These are phyloP conservation scores for Colletotrichum sp. DNA, from an alignment of 2,329 filamentous ascomycete species.

Conservation along the genomic window DNA sequence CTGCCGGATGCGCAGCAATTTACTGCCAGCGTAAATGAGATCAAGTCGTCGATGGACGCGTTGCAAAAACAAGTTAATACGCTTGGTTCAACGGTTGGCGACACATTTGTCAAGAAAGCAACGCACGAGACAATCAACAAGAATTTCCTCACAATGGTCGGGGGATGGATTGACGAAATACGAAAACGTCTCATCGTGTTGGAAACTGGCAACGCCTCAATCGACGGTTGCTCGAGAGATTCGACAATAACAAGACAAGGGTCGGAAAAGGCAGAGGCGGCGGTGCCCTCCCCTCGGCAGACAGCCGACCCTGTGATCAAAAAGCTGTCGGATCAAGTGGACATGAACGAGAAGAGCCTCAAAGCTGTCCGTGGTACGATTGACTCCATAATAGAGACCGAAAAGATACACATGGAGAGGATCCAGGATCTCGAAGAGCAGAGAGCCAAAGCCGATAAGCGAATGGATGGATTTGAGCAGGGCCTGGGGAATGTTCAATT, in stretches of 20 bases:
- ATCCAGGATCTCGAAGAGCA: constrained; percentile 11
- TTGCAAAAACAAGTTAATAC: background rate
- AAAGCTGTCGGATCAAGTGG: background rate
- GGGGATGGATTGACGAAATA: background rate
- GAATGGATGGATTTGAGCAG: background rate
- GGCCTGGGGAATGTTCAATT: background rate
- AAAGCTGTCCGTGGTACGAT: background rate
- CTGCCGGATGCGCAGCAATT: background rate
- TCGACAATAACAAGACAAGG: background rate
- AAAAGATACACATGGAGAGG: background rate
- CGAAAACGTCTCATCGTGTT: background rate
- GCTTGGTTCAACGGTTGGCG: background rate
- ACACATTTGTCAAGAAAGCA: background rate
- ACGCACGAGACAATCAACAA: background rate
- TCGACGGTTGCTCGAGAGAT: background rate
- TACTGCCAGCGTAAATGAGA: background rate
- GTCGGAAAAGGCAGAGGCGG: background rate
- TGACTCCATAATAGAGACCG: background rate
- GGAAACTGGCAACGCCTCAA: background rate
- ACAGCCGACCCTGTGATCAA: background rate
- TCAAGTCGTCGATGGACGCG: background rate
- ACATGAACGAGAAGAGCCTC: constrained; percentile 8
- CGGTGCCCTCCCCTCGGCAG: background rate
- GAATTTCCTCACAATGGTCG: background rate
- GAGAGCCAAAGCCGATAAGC: background rate